Evolutionary conservation across 2,329 filamentous ascomycete species (phyloP), one percentile per base, ranked within the genome.

Genomic region (Apiospora malaysiana): DNA sequence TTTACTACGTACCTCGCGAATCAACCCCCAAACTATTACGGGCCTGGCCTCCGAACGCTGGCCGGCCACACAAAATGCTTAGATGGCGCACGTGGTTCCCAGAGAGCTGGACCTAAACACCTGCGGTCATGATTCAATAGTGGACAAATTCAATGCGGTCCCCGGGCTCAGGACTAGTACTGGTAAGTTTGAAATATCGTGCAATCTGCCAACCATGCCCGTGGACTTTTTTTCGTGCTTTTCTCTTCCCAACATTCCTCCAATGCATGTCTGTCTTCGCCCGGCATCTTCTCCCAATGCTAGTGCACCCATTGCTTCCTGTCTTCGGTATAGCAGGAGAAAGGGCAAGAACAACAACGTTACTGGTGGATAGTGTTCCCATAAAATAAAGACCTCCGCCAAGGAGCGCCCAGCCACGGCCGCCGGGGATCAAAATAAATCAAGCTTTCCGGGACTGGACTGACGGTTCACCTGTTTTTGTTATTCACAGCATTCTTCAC

Each of bases 401-500:
- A 63, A 40, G 51, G 56, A 40, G 32, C 56, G 27, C 32, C 56
- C 32, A 63, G 56, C 32, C 40, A n/a, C 18, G 4, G n/a, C 56
- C 40, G 4, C 27, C 56, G 32, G 56, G 56, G 16, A 40, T 40
- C 32, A 40, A 45, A 45, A 40, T 10, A 8, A 37, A 40, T 40
- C 32, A 63, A 63, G 56, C 32, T 63, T 40, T 71, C 72, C 76
- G 76, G 76, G 18, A 59, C 51, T 59, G 27, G 27, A 75, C 76
- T 71, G 73, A 71, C 71, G 59, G 42, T 71, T 73, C 76, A 71
- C 76, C 74, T 37, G 37, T 14, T 37, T 46, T 68, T 47, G 66
- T 37, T 65, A 72, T 66, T 27, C 65, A 72, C 81, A 96, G 93
- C 93, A 37, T 96, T 96, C 84, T 92, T 96, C 82, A 92, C 90